Base-by-base conservation (phyloP, 495 filamentous ascomycete genomes). In the Lepraria neglecta region DNA sequence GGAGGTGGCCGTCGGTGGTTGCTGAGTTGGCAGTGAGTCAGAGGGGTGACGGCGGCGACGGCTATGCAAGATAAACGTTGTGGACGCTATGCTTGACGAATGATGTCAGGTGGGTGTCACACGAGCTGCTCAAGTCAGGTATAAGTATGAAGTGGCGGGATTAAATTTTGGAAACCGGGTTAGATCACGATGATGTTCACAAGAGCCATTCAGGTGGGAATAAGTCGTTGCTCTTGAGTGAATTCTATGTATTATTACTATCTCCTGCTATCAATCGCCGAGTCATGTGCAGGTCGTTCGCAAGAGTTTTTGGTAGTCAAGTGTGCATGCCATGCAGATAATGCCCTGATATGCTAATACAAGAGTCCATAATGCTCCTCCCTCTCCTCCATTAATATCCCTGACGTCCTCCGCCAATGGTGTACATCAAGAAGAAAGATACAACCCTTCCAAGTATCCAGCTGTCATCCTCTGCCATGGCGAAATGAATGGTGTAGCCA, bases 341-440 rank as follows among this genome's bases (percentile, higher is more conserved):
- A 47, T 62, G 62, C 47, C 55, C 47, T 33, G 44, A 59, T 48
- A 65, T 67, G 64, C 57, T 65, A 65, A 40, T 67, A 67, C 65
- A 67, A 47, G 51, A 54, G 60, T 59, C 46, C 14, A 19, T 28
- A 56, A 60, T 59, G 48, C 62, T 40, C 42, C 45, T 21, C 46
- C 33, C 1, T 47, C 43, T 50, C 2, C 61, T 28, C 59, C 58
- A 67, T 69, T 66, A 69, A 17, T 27, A 56, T 65, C 52, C 58
- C 45, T 27, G 6, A 53, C 6, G 19, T 56, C 60, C 44, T 62
- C 17, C 24, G 19, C 59, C 19, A 47, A 44, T 42, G 42, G 53
- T 61, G 44, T 61, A 51, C 59, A 61, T 47, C 40, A 61, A 48
- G 42, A 61, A 55, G 44, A 27, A 56, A 27, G 48, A 46, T 21